Conservation (phyloP, 768 basidiomycete species). For the Rubroboletus satanas region DNA sequence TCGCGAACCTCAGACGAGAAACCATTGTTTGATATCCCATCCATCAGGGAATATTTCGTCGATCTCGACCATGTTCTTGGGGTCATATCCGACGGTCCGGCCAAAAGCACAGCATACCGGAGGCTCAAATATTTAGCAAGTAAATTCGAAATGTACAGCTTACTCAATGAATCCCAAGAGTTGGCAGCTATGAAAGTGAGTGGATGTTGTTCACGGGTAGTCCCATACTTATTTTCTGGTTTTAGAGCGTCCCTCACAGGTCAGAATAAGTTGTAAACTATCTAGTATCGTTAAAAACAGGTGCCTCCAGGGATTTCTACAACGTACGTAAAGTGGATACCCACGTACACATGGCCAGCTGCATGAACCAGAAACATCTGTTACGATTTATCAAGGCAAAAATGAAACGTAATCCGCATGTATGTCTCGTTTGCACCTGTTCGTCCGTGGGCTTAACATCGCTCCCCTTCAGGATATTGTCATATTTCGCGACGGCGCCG, state of each 20-base stretch:
- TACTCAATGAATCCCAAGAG: slow-evolving; percentile 93
- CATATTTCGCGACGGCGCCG: slow-evolving; percentile 88
- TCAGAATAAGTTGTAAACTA: not conserved
- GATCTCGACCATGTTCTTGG: slow-evolving; percentile 89
- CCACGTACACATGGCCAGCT: slow-evolving; percentile 96
- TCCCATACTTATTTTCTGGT: slow-evolving; percentile 1
- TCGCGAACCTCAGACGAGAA: slow-evolving; percentile 34
- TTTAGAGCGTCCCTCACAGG: slow-evolving; percentile 33
- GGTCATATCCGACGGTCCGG: slow-evolving; percentile 92
- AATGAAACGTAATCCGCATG: slow-evolving; percentile 85
- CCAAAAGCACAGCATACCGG: slow-evolving; percentile 93
- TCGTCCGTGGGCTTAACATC: not conserved
- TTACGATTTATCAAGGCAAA: slow-evolving; percentile 98
- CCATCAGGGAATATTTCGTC: slow-evolving; percentile 90
- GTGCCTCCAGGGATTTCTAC: slow-evolving; percentile 82
- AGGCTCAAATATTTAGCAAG: slow-evolving; percentile 86
- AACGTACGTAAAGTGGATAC: slow-evolving; percentile 98
- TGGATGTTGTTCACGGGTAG: not conserved
- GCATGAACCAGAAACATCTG: slow-evolving; percentile 99
- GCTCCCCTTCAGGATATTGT: slow-evolving; percentile 74
- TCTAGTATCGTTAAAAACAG: slow-evolving; percentile 1
- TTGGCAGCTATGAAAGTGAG: slow-evolving; percentile 93
- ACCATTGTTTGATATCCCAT: slow-evolving; percentile 76
- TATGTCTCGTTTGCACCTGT: slow-evolving; percentile 30
- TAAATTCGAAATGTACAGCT: slow-evolving; percentile 90